phyloP scores from a whole-genome alignment of 805 yeast genomes.

The Candida boleticola region DNA sequence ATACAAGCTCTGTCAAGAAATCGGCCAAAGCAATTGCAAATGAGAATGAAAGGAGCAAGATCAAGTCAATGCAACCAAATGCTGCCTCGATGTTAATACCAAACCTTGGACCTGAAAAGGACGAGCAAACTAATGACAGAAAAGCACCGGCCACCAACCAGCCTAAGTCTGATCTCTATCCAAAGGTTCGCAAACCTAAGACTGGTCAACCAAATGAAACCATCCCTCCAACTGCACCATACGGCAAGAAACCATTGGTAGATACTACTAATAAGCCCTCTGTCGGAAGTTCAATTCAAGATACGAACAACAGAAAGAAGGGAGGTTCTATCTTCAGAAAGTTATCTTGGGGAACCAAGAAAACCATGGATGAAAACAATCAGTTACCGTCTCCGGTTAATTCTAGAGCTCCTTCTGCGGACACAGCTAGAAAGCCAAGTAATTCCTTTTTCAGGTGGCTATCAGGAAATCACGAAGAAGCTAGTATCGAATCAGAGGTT shows the following conservation, averaged over 20 bases:
- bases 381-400: slow-evolving; percentile 37
- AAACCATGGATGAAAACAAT: slow-evolving; percentile 30
- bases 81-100: slow-evolving; percentile 38
- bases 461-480: slow-evolving; percentile 26
- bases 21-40: not conserved
- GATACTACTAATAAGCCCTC: slow-evolving; percentile 31
- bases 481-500: slow-evolving; percentile 24
- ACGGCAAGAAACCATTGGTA: slow-evolving; percentile 25
- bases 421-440: slow-evolving; percentile 21
- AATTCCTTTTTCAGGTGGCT: slow-evolving; percentile 42
- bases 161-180: slow-evolving; percentile 14
- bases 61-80: slow-evolving; percentile 23
- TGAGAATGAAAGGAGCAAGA: slow-evolving; percentile 1
- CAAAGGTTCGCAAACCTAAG: slow-evolving; percentile 19
- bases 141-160: slow-evolving; percentile 3
- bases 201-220: slow-evolving; percentile 9
- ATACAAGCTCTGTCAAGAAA: slow-evolving; percentile 8
- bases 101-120: slow-evolving; percentile 8
- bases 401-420: slow-evolving; percentile 24
- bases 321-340: slow-evolving; percentile 40
- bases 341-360: slow-evolving; percentile 49
- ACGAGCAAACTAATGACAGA: not conserved
- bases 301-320: slow-evolving; percentile 1
- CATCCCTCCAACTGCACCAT: slow-evolving; percentile 18
- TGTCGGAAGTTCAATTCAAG: not conserved